Evolutionary conservation across 495 filamentous ascomycete genomes (phyloP), one percentile per base, ranked within the genome.

Genomic region (Annulohypoxylon stygium): DNA sequence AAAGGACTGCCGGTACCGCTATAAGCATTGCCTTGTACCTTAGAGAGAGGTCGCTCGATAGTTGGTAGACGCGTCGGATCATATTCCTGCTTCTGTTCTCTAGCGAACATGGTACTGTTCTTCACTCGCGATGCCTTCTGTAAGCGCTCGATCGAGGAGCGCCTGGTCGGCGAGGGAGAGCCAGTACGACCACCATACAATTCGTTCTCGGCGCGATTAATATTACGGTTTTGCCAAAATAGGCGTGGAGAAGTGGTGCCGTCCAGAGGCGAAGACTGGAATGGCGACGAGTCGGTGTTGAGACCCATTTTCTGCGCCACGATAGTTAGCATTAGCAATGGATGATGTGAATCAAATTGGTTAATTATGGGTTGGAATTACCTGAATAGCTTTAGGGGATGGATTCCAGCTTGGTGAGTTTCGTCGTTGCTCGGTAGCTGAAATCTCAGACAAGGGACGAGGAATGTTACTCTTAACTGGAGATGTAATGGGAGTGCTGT

Each of bases 101-200:
- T 92, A 23, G 93, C 92, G 74, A 97, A 93, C 86, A 98, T 97
- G 83, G 88, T 95, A 85, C 94, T 96, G 83, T 97, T 98, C 83
- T 96, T 97, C 58, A 99, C 96, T 45, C 96, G 91, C 43, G 95
- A 97, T 3, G 92, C 94, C 72, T 92, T 91, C 83, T 98, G 97
- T 65, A 99, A 82, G 57, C 94, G 93, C 81, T 99, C 96, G 64
- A 98, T 91, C 10, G 95, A 98, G 4, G 93, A 91, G 70, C 95
- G 91, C 76, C 92, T 91, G 0, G 87, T 85, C 1, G 91, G 90
- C 20, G 90, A 90, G 16, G 89, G 89, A 10, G 92, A 89, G 34
- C 76, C 82, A 54, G 83, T 89, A 81, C 78, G 88, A 48, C 82
- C 85, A 53, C 86, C 88, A 78, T 89, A 89, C 8, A 88, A 82